Base-by-base conservation (phyloP, 257 asterid genomes). In the Asclepias syriaca region DNA sequence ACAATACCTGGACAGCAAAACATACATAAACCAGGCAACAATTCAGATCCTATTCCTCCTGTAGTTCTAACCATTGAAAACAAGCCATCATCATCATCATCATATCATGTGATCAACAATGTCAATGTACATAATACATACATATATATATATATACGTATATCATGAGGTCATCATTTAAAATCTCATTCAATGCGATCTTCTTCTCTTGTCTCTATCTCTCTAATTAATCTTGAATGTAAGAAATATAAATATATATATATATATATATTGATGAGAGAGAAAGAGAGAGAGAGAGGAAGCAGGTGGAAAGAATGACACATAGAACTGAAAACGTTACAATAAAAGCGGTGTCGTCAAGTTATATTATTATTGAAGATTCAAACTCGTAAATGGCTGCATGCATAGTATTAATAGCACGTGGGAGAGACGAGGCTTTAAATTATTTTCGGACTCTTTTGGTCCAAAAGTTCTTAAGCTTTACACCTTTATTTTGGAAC, bases 1-100 rank as follows among this genome's bases (percentile, higher is more conserved):
- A 81, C 83, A 78, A 81, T 39, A 63, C 77, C 66, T 71, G 21
- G 18, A 70, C 55, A 66, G 80, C 74, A 81, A 72, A 80, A 73
- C 63, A 67, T 60, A 75, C 64, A 67, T 67, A 67, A 75, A 66
- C 65, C 71, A 73, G 77, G 77, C 71, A 65, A 73, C 71, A 48
- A 57, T 73, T 57, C 77, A 49, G 72, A 73, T 40, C 72, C 61
- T 75, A 51, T 51, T 46, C 51, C 68, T 14, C 14, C 39, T 49
- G 59, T 69, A 68, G 45, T 65, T 40, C 37, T 32, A 61, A 60
- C 45, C 66, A 43, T 10, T 29, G 11, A 19, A 19, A 66, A 66
- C 9, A 58, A 55, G 39, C 27, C 64, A 46, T 66, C 71, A 72
- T 72, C 66, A 57, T 50, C 27, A 24, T 24, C 27, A 24, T 24